Evolutionary conservation across 495 filamentous ascomycete species (phyloP), one percentile per base, ranked within the genome.

Genomic region (Annulohypoxylon stygium): DNA sequence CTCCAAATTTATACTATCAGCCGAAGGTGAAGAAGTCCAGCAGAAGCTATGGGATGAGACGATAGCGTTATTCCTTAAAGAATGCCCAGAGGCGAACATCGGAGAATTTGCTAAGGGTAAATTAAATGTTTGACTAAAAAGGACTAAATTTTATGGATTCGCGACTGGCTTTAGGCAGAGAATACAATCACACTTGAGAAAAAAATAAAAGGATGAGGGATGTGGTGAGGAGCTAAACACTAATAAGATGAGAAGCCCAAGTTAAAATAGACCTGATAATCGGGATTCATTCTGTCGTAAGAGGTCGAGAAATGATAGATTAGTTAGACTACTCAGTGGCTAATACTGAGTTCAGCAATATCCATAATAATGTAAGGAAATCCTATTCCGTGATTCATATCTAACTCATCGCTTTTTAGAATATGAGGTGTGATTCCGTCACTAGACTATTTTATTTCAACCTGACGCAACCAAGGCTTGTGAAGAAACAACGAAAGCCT

Each of bases 11-110:
- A 53, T 75, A 18, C 83, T 81, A 36, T 83, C 81, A 3, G 50
- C 66, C 14, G 78, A 85, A 54, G 84, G 84, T 2, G 69, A 79
- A 67, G 60, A 67, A 37, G 63, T 82, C 0, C 81, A 76, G 50
- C 68, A 84, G 36, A 71, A 69, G 25, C 45, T 85, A 2, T 86
- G 83, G 84, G 63, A 83, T 45, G 84, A 86, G 67, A 86, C 84
- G 12, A 60, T 85, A 67, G 67, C 72, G 10, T 36, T 75, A 14
- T 67, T 73, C 37, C 36, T n/a, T 5, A 9, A 64, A 45, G 65
- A 77, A 30, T 75, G 75, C 10, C 58, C 72, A 0, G 41, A 71
- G 25, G 61, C 68, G 1, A 51, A 69, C 48, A 65, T 77, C 12
- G 71, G 70, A 11, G 66, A 77, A 37, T 75, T 75, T 39, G 61